Conservation (phyloP, 768 basidiomycete genomes). For the Clitopilus hobsonii region DNA sequence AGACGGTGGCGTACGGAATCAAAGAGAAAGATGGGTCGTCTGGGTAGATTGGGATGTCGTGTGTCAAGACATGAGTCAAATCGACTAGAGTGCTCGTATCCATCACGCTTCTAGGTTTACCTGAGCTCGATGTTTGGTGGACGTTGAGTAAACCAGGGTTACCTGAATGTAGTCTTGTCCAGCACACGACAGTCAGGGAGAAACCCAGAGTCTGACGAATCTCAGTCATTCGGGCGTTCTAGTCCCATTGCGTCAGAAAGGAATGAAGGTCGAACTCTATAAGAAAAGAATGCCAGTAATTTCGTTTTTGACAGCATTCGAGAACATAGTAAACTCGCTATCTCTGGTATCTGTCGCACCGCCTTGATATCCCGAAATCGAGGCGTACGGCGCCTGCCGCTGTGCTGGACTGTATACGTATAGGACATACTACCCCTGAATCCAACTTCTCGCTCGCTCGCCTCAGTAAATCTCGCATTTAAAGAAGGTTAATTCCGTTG, state of each 20-base stretch:
- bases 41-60: conserved; percentile 44
- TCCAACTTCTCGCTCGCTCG: background rate
- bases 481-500: background rate
- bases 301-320: too few species aligned
- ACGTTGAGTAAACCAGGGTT: background rate
- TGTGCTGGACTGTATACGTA: too few species aligned
- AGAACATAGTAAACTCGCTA: too few species aligned
- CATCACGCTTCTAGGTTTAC: background rate
- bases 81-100: conserved; percentile 34
- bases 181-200: background rate
- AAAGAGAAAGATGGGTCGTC: conserved; percentile 48
- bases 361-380: too few species aligned
- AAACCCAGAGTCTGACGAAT: background rate
- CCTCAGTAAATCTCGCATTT: background rate
- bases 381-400: too few species aligned
- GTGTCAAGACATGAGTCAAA: conserved; percentile 47
- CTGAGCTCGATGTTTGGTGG: background rate
- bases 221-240: background rate
- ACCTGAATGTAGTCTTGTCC: background rate
- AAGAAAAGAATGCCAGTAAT: too few species aligned
- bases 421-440: background rate
- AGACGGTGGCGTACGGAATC: conserved; percentile 31
- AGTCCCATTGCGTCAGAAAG: background rate
- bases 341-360: too few species aligned
- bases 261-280: too few species aligned